Evolutionary conservation across 1,284 basidiomycete species (phyloP).

Genomic region (Apiotrichum porosum): DNA sequence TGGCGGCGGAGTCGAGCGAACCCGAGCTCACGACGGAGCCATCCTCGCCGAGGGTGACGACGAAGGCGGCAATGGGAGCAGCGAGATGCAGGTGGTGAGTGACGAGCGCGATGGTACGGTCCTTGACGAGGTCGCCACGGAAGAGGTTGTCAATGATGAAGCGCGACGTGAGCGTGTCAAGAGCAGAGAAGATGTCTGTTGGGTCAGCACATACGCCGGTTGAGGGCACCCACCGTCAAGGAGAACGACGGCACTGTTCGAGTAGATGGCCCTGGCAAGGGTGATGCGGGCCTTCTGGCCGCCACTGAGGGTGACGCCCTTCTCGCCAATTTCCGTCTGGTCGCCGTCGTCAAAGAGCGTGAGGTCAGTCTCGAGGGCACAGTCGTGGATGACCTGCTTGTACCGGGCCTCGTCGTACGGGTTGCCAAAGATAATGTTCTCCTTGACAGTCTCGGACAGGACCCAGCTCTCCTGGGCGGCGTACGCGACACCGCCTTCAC

Average conservation of each 20-base stretch:
- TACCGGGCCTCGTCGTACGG: conserved; percentile 56
- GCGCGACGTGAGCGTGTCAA: conserved; percentile 61
- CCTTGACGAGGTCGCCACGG: conserved; percentile 61
- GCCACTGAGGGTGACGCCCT: conserved; percentile 55
- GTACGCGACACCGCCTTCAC: conserved; percentile 63
- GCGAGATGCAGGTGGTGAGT: conserved; percentile 68
- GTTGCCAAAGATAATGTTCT: conserved; percentile 58
- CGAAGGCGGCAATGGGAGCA: conserved; percentile 60
- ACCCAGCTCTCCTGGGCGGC: conserved; percentile 73
- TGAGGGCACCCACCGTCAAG: conserved; percentile 44
- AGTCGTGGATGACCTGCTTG: conserved; percentile 58
- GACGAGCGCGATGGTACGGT: conserved; percentile 66
- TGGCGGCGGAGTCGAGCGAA: conserved; percentile 27
- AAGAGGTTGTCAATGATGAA: conserved; percentile 74
- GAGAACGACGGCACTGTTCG: conserved; percentile 58
- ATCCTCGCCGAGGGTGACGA: conserved; percentile 58
- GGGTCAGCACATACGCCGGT: not conserved
- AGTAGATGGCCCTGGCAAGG: conserved; percentile 67
- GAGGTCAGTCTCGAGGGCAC: conserved; percentile 61
- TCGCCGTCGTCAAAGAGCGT: conserved; percentile 67
- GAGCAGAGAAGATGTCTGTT: conserved; percentile 54
- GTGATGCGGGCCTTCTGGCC: conserved; percentile 68
- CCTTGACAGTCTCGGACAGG: conserved; percentile 52
- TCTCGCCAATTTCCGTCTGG: conserved; percentile 57
- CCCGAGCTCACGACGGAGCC: conserved; percentile 47